Base-by-base conservation (phyloP, 1,284 basidiomycete species). In the Rhodofomes roseus region DNA sequence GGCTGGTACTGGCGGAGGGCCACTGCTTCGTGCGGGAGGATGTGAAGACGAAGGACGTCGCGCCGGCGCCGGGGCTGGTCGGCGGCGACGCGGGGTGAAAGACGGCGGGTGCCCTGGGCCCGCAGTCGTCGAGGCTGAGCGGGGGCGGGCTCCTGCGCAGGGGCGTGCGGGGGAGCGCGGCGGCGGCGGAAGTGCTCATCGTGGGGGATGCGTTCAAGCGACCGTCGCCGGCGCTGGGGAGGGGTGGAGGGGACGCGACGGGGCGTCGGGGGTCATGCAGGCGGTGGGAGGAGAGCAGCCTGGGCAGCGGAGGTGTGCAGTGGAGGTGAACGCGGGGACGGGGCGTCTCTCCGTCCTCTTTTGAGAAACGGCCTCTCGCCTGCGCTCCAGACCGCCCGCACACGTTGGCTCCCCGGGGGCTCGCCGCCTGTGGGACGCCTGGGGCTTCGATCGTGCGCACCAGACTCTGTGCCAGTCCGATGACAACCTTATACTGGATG, bases 31-130 rank as follows among this genome's bases (percentile, higher is more conserved):
- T 70, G 48, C 67, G 68, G 39, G 71, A 71, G 4, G 70, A 71
- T 29, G 71, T 70, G 65, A 70, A 72, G 55, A 71, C 69, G 59
- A 70, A 71, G 8, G 71, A 65, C 25, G 63, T 64, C n/a, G 59
- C 41, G 22, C 55, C 60, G 60, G 58, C 79, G 75, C 63, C 90
- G 90, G 81, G 82, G 84, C 56, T 84, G 81, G 64, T 79, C 76
- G 59, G 57, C 27, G 62, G 36, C 36, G 68, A 65, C 29, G 66
- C 61, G 40, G 63, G 52, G 90, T 81, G 82, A 81, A 64, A 79
- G 77, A 59, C 57, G 39, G 63, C 46, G 54, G 66, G 41, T 11
- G 31, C 31, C 46, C 61, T 54, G 36, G 68, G 64, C 54, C 66
- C 66, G 63, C 65, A 67, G 62, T 66, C 68, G 41, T 69, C 66